Conservation (phyloP, 139 green algal genomes). For the Closterium sp. region DNA sequence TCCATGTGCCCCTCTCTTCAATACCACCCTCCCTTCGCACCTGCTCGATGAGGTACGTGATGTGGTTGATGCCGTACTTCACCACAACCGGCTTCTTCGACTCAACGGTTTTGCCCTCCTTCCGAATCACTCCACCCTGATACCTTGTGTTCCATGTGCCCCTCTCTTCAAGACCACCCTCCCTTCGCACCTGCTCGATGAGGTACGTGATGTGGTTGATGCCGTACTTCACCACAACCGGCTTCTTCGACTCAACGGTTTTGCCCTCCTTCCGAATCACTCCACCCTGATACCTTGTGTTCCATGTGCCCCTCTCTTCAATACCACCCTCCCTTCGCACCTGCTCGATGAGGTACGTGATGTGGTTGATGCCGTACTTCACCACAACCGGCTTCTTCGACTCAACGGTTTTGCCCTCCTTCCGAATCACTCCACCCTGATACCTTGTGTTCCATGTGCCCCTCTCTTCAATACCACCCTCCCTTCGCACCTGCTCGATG, state of each 20-base stretch:
- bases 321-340: too few species aligned
- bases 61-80: conserved; percentile 99
- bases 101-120: conserved; percentile 70
- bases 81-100: conserved; percentile 98
- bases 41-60: conserved; percentile 92
- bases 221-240: conserved; percentile 97
- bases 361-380: conserved; percentile 99
- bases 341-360: conserved; percentile 92
- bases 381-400: conserved; percentile 98
- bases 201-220: conserved; percentile 98
- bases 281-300: too few species aligned
- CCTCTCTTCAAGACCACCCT: too few species aligned
- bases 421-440: too few species aligned
- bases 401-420: conserved; percentile 70
- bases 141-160: too few species aligned
- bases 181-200: conserved; percentile 81
- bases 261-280: too few species aligned
- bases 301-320: too few species aligned
- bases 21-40: too few species aligned
- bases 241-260: conserved; percentile 95
- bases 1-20: too few species aligned
- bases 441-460: too few species aligned
- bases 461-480: too few species aligned
- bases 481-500: conserved; percentile 69
- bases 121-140: too few species aligned